Conservation (phyloP, 192 early-diverging fungal genomes). For the Polychytrium aggregatum region DNA sequence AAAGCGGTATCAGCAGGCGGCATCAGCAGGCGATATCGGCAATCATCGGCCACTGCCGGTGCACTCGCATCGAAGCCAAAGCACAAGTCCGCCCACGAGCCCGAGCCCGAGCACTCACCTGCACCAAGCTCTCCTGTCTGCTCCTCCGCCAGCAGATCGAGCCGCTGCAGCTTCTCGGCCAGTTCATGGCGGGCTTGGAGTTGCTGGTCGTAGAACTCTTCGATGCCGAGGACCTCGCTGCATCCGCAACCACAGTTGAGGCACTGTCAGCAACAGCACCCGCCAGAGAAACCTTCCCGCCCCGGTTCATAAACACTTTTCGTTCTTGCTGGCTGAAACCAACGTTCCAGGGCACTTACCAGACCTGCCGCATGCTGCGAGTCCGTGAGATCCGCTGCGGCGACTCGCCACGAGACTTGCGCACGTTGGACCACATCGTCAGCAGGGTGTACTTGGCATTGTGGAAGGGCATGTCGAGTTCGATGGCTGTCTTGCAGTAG, state of each 20-base stretch:
- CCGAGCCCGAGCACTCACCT: slow-evolving; percentile 9
- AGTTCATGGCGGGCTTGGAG: slow-evolving; percentile 7
- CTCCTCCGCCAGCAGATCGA: slow-evolving; percentile 8
- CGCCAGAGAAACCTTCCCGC: neutral
- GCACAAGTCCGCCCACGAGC: too few relatives aligned
- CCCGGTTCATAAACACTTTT: neutral
- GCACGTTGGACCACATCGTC: slow-evolving; percentile 53
- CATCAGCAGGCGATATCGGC: neutral
- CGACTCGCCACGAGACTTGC: slow-evolving; percentile 5
- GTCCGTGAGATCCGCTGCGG: slow-evolving; percentile 15
- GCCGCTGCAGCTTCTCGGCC: slow-evolving; percentile 9
- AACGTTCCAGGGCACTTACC: neutral
- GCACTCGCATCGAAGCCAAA: too few relatives aligned
- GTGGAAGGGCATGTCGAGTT: slow-evolving; percentile 57
- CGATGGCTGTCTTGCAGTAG: slow-evolving; percentile 59
- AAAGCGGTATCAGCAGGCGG: too few relatives aligned
- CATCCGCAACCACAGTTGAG: neutral
- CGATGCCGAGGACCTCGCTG: slow-evolving; percentile 12
- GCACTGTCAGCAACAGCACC: neutral
- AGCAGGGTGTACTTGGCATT: slow-evolving; percentile 89
- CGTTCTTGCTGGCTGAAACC: neutral
- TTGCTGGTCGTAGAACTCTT: slow-evolving; percentile 8
- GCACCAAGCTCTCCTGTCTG: slow-evolving; percentile 1
- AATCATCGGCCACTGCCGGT: too few relatives aligned
- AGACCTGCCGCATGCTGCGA: slow-evolving; percentile 8